These are phyloP conservation scores for Tricholoma sp. DNA, from an alignment of 768 basidiomycete genomes.

Conservation along the genomic window DNA sequence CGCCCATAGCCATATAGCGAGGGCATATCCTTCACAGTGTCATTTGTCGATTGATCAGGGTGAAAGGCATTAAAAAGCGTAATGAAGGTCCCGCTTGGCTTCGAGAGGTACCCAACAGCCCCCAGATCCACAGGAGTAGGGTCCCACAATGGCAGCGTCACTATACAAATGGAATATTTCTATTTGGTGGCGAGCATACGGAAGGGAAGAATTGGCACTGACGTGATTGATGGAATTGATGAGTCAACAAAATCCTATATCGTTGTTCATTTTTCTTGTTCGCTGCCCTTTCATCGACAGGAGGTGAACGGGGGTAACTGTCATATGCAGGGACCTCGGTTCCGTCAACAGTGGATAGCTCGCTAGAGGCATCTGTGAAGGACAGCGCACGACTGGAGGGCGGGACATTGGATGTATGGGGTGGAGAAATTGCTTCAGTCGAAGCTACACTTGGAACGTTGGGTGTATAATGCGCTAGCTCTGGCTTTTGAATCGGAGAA, in stretches of 20 bases:
- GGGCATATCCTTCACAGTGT: constrained; percentile 42
- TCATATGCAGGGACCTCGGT: constrained; percentile 29
- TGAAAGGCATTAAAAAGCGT: constrained; percentile 67
- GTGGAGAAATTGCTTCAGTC: neutral
- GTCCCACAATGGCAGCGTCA: constrained; percentile 67
- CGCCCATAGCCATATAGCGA: constrained; percentile 63
- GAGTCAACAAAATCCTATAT: constrained; percentile 62
- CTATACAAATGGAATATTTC: constrained; percentile 22
- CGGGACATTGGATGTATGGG: neutral
- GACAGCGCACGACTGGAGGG: constrained; percentile 27
- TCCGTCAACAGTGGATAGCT: constrained; percentile 17
- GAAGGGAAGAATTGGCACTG: constrained; percentile 19
- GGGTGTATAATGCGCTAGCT: constrained; percentile 34
- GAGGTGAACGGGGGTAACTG: constrained; percentile 37
- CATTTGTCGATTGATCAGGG: constrained; percentile 41
- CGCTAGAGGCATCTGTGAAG: constrained; percentile 21
- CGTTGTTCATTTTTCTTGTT: constrained; percentile 55
- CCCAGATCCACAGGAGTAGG: constrained; percentile 61
- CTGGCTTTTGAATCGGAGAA: constrained; percentile 27
- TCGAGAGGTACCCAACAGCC: constrained; percentile 69
- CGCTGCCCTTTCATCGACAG: constrained; percentile 30
- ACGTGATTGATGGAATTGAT: constrained; percentile 69
- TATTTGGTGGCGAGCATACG: neutral
- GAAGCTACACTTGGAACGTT: constrained; percentile 6
- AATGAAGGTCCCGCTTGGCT: constrained; percentile 63